Percentiles rank a stretch among this genome's conserved stretches.
Evolutionary conservation across 768 basidiomycete genomes (phyloP).

Genomic region (Lentinus brumalis): DNA sequence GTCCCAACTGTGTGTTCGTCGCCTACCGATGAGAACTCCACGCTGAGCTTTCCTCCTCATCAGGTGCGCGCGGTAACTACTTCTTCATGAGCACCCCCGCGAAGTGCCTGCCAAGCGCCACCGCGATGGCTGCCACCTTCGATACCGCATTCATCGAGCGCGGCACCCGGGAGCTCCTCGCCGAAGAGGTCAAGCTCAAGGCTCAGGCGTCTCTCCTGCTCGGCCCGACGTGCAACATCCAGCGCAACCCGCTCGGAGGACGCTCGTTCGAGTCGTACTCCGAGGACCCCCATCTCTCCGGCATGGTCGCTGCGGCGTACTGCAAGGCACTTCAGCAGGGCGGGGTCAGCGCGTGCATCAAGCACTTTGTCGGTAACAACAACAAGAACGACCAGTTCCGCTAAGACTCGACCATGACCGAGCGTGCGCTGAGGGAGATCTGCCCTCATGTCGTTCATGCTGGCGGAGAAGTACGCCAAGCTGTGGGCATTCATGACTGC

Average conservation of each 20-base stretch:
- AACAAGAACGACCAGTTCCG: constrained; percentile 77
- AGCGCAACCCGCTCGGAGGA: constrained; percentile 75
- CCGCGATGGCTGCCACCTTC: constrained; percentile 76
- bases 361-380: constrained; percentile 84
- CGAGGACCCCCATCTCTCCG: constrained; percentile 76
- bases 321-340: constrained; percentile 75
- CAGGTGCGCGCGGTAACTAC: constrained; percentile 65
- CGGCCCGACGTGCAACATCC: constrained; percentile 87
- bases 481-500: constrained; percentile 63
- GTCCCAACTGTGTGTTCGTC: constrained; percentile 58
- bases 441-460: constrained; percentile 63
- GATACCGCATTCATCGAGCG: constrained; percentile 64
- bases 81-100: constrained; percentile 84
- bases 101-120: constrained; percentile 76
- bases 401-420: constrained; percentile 53
- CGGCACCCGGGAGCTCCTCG: constrained; percentile 67
- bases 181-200: constrained; percentile 69
- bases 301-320: constrained; percentile 70
- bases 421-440: constrained; percentile 57
- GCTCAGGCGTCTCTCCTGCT: constrained; percentile 70
- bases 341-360: constrained; percentile 78
- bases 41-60: neutral
- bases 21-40: neutral
- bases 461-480: constrained; percentile 50
- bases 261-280: constrained; percentile 72